Evolutionary conservation across 306 rosid genomes (phyloP).

Genomic region (Inga leiocalycina): DNA sequence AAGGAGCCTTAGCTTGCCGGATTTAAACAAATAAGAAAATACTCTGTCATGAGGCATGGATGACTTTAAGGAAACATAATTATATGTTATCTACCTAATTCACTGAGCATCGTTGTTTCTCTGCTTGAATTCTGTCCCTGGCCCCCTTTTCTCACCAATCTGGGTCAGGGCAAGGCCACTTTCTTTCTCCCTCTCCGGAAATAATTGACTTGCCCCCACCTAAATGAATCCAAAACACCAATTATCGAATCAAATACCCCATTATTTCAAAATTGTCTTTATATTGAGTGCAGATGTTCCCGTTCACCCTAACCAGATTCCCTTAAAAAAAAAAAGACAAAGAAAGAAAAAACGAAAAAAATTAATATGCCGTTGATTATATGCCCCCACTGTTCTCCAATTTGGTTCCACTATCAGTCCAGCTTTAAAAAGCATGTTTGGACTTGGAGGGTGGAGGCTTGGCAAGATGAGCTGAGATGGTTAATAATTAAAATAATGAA

Average conservation of each 20-base stretch:
- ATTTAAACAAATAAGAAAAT: neutral
- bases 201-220: neutral
- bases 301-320: neutral
- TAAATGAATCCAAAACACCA: neutral
- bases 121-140: neutral
- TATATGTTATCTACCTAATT: no score
- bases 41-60: neutral
- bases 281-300: neutral
- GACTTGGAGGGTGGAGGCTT: neutral
- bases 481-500: no score
- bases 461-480: neutral
- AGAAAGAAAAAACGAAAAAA: neutral
- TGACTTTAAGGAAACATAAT: conserved; percentile 8
- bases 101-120: neutral
- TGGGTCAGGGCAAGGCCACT: neutral
- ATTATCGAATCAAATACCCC: no score
- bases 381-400: neutral
- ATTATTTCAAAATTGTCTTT: neutral
- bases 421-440: neutral
- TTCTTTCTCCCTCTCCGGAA: neutral
- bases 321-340: neutral
- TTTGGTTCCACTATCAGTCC: neutral
- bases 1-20: neutral
- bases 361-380: neutral
- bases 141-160: neutral